phyloP scores from a whole-genome alignment of 2,329 filamentous ascomycete genomes.

The Pleoardoris graminearum region DNA sequence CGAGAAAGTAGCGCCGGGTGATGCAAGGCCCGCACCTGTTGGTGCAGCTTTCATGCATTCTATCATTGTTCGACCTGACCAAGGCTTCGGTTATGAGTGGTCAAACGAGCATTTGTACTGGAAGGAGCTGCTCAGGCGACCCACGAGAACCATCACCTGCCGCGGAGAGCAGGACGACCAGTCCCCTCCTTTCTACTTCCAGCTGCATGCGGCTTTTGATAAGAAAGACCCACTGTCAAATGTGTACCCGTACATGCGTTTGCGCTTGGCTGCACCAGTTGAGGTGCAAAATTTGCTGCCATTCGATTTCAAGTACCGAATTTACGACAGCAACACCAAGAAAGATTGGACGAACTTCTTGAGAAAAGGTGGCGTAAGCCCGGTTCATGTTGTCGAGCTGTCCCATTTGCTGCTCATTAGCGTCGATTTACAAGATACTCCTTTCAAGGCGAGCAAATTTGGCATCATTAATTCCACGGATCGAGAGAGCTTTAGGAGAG shows the following conservation, averaged over 20 bases:
- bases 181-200: slow-evolving; percentile 88
- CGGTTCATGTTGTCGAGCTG: slow-evolving; percentile 94
- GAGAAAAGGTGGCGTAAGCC: slow-evolving; percentile 93
- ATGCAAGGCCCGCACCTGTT: slow-evolving; percentile 85
- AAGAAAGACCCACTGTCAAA: slow-evolving; percentile 80
- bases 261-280: slow-evolving; percentile 88
- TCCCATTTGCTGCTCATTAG: slow-evolving; percentile 91
- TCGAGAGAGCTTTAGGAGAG: slow-evolving; percentile 84
- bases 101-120: slow-evolving; percentile 88
- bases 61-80: slow-evolving; percentile 84
- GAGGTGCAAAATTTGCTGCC: slow-evolving; percentile 93
- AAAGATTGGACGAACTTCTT: slow-evolving; percentile 99
- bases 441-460: slow-evolving; percentile 94
- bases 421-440: slow-evolving; percentile 94
- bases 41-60: slow-evolving; percentile 90
- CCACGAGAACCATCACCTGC: slow-evolving; percentile 86
- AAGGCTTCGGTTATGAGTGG: slow-evolving; percentile 96
- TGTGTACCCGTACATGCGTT: slow-evolving; percentile 90
- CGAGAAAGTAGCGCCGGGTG: slow-evolving; percentile 93
- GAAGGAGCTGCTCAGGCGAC: slow-evolving; percentile 83
- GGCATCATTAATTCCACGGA: slow-evolving; percentile 92
- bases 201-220: slow-evolving; percentile 85
- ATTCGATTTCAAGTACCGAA: slow-evolving; percentile 98
- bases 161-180: slow-evolving; percentile 80
- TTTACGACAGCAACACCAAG: slow-evolving; percentile 98